Percentiles rank a stretch among this genome's conserved stretches.
Evolutionary conservation across 2,329 filamentous ascomycete genomes (phyloP).

Genomic region (Metarhizium robertsii): DNA sequence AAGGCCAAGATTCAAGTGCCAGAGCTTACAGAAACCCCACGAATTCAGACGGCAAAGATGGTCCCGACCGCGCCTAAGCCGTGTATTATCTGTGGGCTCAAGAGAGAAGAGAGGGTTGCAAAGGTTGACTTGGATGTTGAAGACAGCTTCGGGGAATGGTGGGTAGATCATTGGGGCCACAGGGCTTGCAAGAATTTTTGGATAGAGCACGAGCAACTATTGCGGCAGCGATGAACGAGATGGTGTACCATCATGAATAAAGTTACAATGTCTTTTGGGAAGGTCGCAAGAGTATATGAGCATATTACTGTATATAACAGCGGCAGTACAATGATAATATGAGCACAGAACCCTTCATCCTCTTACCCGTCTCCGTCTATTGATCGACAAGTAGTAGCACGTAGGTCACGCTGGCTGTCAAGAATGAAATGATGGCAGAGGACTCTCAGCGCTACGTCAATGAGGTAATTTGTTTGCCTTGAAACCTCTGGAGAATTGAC

Average conservation of each 20-base stretch:
- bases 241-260: background rate
- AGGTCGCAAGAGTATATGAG: background rate
- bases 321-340: too few relatives aligned
- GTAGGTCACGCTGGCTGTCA: too few relatives aligned
- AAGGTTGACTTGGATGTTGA: slow-evolving; percentile 70
- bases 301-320: too few relatives aligned
- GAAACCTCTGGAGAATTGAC: too few relatives aligned
- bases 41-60: slow-evolving; percentile 59
- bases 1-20: slow-evolving; percentile 49
- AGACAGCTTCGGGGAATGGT: slow-evolving; percentile 95
- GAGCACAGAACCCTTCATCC: too few relatives aligned
- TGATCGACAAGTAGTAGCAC: too few relatives aligned
- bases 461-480: too few relatives aligned
- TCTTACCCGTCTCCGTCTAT: too few relatives aligned
- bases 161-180: slow-evolving; percentile 83
- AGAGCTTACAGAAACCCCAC: slow-evolving; percentile 61
- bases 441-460: too few relatives aligned
- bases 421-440: too few relatives aligned
- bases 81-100: slow-evolving; percentile 81
- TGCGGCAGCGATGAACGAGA: slow-evolving; percentile 52
- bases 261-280: background rate
- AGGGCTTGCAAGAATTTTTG: slow-evolving; percentile 76
- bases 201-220: slow-evolving; percentile 60
- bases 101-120: slow-evolving; percentile 71
- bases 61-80: slow-evolving; percentile 64